Conservation (phyloP, 257 asterid genomes). For the Solanum gandarillasii region DNA sequence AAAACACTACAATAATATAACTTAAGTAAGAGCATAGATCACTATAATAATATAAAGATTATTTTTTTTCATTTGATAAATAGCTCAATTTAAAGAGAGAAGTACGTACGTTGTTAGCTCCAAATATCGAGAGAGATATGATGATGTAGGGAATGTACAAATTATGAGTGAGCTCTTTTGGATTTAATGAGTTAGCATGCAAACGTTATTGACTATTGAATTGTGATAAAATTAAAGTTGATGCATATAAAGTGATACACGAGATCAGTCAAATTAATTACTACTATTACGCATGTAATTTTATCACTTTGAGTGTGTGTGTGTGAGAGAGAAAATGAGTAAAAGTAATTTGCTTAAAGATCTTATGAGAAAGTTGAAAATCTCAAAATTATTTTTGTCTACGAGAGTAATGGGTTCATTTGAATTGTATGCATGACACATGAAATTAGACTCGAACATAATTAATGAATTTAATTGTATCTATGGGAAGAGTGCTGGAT, state of each 20-base stretch:
- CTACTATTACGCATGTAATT: background rate
- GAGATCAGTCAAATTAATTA: background rate
- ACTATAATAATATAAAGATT: too few relatives aligned
- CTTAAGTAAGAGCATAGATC: too few relatives aligned
- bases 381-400: background rate
- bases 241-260: background rate
- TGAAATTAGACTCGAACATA: background rate
- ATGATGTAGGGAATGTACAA: background rate
- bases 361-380: background rate
- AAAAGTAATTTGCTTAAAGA: background rate
- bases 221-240: background rate
- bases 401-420: too few relatives aligned
- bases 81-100: background rate
- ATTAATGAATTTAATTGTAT: too few relatives aligned
- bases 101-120: background rate
- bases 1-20: too few relatives aligned
- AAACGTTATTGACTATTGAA: background rate
- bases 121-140: background rate
- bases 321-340: background rate
- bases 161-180: background rate
- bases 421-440: background rate
- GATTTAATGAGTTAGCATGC: background rate
- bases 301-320: background rate
- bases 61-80: background rate
- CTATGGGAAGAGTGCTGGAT: too few relatives aligned